Percentiles rank a stretch among this genome's conserved stretches.
Evolutionary conservation across 2,329 filamentous ascomycete genomes (phyloP).

Genomic region (Fusarium algeriense): DNA sequence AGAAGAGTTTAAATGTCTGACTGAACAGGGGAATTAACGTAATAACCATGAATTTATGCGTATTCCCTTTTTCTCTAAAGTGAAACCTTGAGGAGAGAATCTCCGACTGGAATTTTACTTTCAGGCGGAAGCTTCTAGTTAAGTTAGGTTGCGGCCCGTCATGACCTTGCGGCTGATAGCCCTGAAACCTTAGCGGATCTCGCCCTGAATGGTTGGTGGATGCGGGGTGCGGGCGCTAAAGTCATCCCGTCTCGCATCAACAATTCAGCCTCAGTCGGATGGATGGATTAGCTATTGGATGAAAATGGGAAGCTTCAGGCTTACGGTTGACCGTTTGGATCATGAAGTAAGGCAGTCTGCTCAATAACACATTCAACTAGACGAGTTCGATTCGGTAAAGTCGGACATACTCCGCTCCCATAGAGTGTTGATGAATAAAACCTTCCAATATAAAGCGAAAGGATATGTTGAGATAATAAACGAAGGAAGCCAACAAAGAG

Average conservation of each 20-base stretch:
- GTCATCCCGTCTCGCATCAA: not conserved
- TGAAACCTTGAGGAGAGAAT: not conserved
- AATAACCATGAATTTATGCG: not conserved
- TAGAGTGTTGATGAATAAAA: no score
- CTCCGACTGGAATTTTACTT: not conserved
- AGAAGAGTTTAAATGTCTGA: not conserved
- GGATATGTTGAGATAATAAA: no score
- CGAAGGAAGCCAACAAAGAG: no score
- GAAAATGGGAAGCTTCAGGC: not conserved
- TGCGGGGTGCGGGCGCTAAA: slow-evolving; percentile 34
- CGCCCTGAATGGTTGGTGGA: slow-evolving; percentile 13
- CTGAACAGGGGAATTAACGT: not conserved
- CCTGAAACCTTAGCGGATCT: slow-evolving; percentile 18
- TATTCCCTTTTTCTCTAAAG: not conserved
- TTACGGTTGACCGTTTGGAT: not conserved
- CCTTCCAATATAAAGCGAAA: no score
- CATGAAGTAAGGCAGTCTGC: not conserved
- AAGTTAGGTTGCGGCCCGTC: slow-evolving; percentile 1
- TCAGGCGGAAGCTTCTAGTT: not conserved
- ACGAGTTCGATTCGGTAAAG: no score
- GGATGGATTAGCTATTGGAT: not conserved
- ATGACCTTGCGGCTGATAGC: slow-evolving; percentile 15
- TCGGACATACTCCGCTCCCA: no score
- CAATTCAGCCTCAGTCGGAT: not conserved
- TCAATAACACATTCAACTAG: not conserved